Evolutionary conservation across 768 basidiomycete genomes (phyloP), one percentile per base, ranked within the genome.

Genomic region (Agaricus sinodeliciosus): DNA sequence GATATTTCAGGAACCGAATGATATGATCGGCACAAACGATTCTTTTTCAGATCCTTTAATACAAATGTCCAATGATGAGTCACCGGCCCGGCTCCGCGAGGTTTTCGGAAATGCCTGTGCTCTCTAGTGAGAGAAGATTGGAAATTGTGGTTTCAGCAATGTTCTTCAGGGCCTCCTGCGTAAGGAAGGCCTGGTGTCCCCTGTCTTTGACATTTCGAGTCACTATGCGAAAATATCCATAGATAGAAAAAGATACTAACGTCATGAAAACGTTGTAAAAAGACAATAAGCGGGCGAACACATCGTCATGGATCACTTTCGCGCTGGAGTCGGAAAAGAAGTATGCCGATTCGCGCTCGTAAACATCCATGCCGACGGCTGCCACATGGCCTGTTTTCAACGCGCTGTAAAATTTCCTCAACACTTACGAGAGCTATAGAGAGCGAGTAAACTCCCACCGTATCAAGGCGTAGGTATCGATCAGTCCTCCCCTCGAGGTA

Each of bases 261-360:
- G 67, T 75, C 69, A 75, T 67, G 52, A 72, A 73, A 28, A 75
- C 73, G 53, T 73, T 75, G 59, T 73, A 73, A 58, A 75, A 75
- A 0, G 72, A 69, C 13, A 75, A 58, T n/a, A 75, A 62, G n/a
- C 73, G 68, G 18, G 70, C 71, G 53, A 75, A 73, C 15, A 63
- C 66, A 50, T 75, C 73, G 45, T 75, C 73, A n/a, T 71, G 61
- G 47, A 75, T 75, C 49, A 75, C 69, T 56, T 73, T 72, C 2
- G 65, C 56, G 49, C 72, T 73, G 1, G 71, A 73, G 51, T 73
- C 73, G 8, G 69, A 66, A 43, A 73, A 75, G 60, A 75, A 75
- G 56, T 72, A 73, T 9, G 61, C 57, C 1, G 72, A 65, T 61
- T 73, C 72, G 41, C 63, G 64, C 55, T 75, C 73, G 53, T 71